Evolutionary conservation across 2,329 filamentous ascomycete species (phyloP), one percentile per base, ranked within the genome.

Genomic region (Penicillium sp.): DNA sequence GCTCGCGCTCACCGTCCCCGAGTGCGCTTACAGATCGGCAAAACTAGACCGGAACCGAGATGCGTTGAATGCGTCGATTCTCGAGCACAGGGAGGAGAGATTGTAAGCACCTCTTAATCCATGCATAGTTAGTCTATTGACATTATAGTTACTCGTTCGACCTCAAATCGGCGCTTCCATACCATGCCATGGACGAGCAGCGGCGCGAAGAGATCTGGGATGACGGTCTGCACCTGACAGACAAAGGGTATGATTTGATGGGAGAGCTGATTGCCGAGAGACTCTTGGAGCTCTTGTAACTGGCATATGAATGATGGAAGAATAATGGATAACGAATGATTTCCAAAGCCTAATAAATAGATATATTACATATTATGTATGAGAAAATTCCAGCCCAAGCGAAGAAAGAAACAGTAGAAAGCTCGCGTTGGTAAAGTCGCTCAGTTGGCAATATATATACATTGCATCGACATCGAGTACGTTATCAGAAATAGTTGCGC

Each of bases 1-100:
- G 8, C 78, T 89, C 2, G 83, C 84, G 4, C 73, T 88, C 49
- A 88, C 85, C 0, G 76, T 89, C 2, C 83, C 83, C 0, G 84
- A 87, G 61, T 77, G 76, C 24, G 65, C 69, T 6, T 54, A 63
- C 23, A 64, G 62, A 21, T 60, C 60, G 6, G 61, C 65, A n/a
- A 61, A 61, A 21, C 55, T 78, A 20, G 67, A 69, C 18, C 59
- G 61, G 26, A 67, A 64, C 35, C 73, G 82, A 5, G 68, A 76
- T 23, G 64, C 69, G 21, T 68, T 88, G 52, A 88, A 88, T 63
- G 60, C 68, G 1, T 65, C 73, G 33, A 87, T 88, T 56, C 73
- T 79, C 61, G 66, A 64, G 3, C 77, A 84, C 61, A 66, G 75
- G 40, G 72, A 72, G 23, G 69, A 75, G 2, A 76, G 80, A 60